phyloP scores from a whole-genome alignment of 2,329 filamentous ascomycete species.

The Cadophora malorum region DNA sequence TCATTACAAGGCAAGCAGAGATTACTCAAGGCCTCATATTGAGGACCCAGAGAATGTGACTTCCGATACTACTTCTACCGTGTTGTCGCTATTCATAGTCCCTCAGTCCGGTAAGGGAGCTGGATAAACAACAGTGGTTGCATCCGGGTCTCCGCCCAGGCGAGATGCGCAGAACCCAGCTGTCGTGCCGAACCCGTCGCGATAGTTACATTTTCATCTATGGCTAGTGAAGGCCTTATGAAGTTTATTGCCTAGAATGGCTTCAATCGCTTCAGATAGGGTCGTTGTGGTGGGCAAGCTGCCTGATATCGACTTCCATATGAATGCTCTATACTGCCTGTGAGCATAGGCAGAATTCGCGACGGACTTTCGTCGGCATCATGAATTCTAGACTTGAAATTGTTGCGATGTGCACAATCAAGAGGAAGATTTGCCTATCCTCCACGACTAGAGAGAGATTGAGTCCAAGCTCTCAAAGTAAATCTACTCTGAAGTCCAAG shows the following conservation, averaged over 20 bases:
- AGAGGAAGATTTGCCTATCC: neutral
- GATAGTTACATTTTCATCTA: neutral
- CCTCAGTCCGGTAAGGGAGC: neutral
- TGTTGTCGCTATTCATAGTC: neutral
- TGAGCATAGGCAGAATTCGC: neutral
- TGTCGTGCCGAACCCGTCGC: neutral
- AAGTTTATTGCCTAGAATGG: neutral
- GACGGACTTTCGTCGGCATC: neutral
- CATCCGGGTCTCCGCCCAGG: neutral
- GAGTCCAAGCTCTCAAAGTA: neutral
- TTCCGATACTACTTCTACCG: neutral
- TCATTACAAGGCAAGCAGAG: neutral
- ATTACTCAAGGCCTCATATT: neutral
- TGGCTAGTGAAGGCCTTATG: neutral
- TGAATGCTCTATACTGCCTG: conserved; percentile 1
- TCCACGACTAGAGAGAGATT: neutral
- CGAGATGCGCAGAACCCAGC: conserved; percentile 2
- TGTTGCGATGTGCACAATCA: neutral
- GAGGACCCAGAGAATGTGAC: neutral
- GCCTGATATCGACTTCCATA: neutral
- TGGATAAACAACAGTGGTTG: neutral
- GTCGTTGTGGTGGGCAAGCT: neutral
- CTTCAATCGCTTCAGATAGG: neutral
- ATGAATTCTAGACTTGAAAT: neutral
- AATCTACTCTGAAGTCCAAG: neutral